Evolutionary conservation across 208 protist genomes (phyloP).

Genomic region (Wallacemonas rigidus): DNA sequence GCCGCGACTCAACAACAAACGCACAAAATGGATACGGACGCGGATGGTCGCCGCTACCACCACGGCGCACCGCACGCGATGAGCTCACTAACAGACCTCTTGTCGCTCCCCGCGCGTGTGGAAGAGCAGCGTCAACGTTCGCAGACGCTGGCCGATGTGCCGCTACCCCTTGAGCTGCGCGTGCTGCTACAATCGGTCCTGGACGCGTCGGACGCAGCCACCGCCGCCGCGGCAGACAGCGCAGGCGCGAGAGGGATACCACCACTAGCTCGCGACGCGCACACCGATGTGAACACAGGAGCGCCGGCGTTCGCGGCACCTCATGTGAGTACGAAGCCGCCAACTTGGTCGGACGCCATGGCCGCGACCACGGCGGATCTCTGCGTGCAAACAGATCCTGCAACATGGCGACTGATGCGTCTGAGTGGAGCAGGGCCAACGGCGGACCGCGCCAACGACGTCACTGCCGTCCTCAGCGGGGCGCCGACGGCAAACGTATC

Average conservation of each 20-base stretch:
- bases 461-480: neutral
- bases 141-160: slow-evolving; percentile 11
- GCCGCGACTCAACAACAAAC: neutral
- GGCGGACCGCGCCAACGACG: too few species aligned
- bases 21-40: neutral
- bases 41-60: neutral
- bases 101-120: neutral
- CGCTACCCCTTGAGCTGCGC: neutral
- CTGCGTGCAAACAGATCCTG: neutral
- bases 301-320: too few species aligned
- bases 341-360: too few species aligned
- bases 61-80: neutral
- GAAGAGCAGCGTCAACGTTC: slow-evolving; percentile 12
- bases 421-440: neutral
- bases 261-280: too few species aligned
- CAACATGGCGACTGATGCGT: neutral
- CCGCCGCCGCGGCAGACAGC: neutral
- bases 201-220: neutral
- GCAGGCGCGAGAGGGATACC: too few species aligned
- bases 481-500: too few species aligned
- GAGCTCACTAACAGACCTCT: neutral
- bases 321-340: too few species aligned
- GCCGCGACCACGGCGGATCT: neutral
- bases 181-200: neutral
- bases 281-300: too few species aligned